A percentile compares a stretch with the other conserved stretches of the same genome.
phyloP scores from a whole-genome alignment of 345 rosid genomes.

The Nephelium lappaceum region DNA sequence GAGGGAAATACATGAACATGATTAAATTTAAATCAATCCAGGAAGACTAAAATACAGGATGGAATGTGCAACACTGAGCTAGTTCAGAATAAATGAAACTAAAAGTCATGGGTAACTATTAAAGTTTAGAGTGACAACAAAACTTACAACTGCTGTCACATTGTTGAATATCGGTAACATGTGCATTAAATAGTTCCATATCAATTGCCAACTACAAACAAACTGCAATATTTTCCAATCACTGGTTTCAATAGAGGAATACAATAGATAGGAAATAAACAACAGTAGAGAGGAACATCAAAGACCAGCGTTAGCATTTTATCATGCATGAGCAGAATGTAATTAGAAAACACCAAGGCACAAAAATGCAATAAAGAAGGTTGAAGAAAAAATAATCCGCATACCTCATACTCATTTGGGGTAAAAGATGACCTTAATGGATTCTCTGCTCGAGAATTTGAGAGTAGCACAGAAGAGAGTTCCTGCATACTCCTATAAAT shows the following conservation, averaged over 20 bases:
- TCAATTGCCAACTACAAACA: slow-evolving; percentile 66
- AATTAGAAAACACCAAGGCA: too few species aligned
- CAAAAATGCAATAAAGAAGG: neutral
- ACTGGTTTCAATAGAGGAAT: neutral
- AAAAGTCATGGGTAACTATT: too few species aligned
- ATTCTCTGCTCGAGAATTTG: slow-evolving; percentile 42
- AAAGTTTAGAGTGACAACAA: slow-evolving; percentile 16
- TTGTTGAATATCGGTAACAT: slow-evolving; percentile 80
- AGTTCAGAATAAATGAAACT: too few species aligned
- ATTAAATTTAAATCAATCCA: neutral
- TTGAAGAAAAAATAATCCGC: neutral
- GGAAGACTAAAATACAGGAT: neutral
- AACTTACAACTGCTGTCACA: slow-evolving; percentile 67
- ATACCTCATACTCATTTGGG: slow-evolving; percentile 52
- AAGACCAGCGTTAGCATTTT: neutral
- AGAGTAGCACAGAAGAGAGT: slow-evolving; percentile 48
- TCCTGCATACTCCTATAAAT: slow-evolving; percentile 81
- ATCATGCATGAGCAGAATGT: neutral
- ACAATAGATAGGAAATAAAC: neutral
- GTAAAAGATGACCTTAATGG: slow-evolving; percentile 36
- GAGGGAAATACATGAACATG: neutral
- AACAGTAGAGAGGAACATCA: neutral
- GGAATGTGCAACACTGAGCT: neutral
- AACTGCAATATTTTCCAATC: slow-evolving; percentile 49
- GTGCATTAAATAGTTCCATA: slow-evolving; percentile 79